Base-by-base conservation (phyloP, 148 eudicot species). In the Silene conica region DNA sequence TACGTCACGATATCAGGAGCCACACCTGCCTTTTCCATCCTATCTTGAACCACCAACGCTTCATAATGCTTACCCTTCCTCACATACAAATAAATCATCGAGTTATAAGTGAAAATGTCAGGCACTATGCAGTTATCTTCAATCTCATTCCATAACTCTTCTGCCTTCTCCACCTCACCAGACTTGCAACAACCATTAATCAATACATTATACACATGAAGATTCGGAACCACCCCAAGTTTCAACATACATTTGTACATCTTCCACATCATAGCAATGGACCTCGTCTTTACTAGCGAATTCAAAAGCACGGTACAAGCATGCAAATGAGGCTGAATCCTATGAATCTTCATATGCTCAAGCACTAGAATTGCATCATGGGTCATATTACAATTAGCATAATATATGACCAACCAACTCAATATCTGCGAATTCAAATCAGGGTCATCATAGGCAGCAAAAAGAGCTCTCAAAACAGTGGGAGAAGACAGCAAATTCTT, bases 351-450 rank as follows among this genome's bases (percentile, higher is more conserved):
- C 97, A 91, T 94, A 73, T 86, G 85, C 79, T 91, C 97, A 81
- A 91, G 88, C 79, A 94, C 98, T 78, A 83, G 90, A 79, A 87
- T 77, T 21, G 93, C 97, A 74, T 94, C 93, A 21, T 86, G 85
- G 74, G 77, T 87, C 92, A 85, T 89, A 77, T 86, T 89, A 18
- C 82, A 82, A 48, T 88, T 78, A 45, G 82, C 90, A 78, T 87
- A 94, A 63, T 77, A 76, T 64, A 94, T 88, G 81, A 94, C 88
- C 85, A 94, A 85, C 97, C 98, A 94, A 79, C 98, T 94, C 82
- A 94, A 85, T 81, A 89, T 83, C 46, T 88, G 98, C 6, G 96
- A 83, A 78, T 87, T 89, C 38, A 79, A 84, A 75, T 79, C 82
- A 6, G 77, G 77, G 57, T 86, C 87, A 74, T 73, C 71, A 13